phyloP scores from a whole-genome alignment of 805 yeast genomes.

The Kodamaea hsintzibuensis region DNA sequence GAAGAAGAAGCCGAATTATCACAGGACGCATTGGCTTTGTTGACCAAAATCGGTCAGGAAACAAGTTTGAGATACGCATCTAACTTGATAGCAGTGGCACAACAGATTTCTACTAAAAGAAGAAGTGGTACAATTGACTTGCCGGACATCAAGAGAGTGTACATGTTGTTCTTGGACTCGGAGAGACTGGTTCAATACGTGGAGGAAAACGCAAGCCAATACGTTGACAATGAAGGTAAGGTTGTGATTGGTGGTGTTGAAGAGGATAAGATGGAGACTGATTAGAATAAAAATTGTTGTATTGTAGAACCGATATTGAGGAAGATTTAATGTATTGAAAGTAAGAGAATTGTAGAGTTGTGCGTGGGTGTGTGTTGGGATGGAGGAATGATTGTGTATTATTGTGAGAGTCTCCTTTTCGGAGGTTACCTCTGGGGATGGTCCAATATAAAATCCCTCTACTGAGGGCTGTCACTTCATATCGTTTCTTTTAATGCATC shows the following conservation, averaged over 20 bases:
- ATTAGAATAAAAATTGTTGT: conserved; percentile 7
- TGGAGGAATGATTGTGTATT: too few relatives aligned
- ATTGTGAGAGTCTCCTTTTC: too few relatives aligned
- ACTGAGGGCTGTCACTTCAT: too few relatives aligned
- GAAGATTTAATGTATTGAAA: conserved; percentile 1
- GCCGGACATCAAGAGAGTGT: conserved; percentile 83
- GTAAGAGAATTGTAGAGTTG: background rate
- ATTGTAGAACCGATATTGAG: background rate
- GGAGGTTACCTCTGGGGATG: too few relatives aligned
- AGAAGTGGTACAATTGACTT: conserved; percentile 71
- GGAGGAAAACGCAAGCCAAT: conserved; percentile 65
- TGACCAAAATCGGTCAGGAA: conserved; percentile 87
- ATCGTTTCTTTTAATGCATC: too few relatives aligned
- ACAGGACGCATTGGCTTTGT: conserved; percentile 78
- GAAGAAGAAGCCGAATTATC: conserved; percentile 90
- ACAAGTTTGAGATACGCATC: conserved; percentile 92
- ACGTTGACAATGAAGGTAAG: conserved; percentile 76
- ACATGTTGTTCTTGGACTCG: conserved; percentile 83
- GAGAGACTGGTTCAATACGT: conserved; percentile 86
- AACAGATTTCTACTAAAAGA: conserved; percentile 81
- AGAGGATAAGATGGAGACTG: conserved; percentile 33
- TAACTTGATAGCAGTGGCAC: conserved; percentile 86
- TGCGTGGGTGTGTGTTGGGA: too few relatives aligned
- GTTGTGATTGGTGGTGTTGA: conserved; percentile 50
- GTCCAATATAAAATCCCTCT: too few relatives aligned